Evolutionary conservation across 768 basidiomycete genomes (phyloP), one percentile per base, ranked within the genome.

Genomic region (Collybia nuda): DNA sequence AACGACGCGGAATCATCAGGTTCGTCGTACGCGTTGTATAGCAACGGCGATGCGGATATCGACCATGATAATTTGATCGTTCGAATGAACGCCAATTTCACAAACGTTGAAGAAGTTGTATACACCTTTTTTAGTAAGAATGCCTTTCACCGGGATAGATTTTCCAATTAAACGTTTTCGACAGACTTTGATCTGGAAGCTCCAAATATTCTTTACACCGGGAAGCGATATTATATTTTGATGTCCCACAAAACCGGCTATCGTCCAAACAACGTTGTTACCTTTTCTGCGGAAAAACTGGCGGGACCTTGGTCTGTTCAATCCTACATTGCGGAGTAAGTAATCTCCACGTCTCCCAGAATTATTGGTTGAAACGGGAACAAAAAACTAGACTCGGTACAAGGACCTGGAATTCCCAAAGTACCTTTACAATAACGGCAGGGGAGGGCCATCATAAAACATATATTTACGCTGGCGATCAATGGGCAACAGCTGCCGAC

Each of bases 171-270:
- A 28, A 40, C 37, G 6, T 32, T 32, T 12, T 26, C 21, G 23
- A 32, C 36, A 63, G 60, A 62, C 48, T 63, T 58, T 41, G 58
- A 63, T 48, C 54, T 63, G 6, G 60, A 62, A 46, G 62, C 58
- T 7, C 58, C 62, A 18, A 57, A 40, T 24, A 63, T 62, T 18
- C 42, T 62, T 2, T 57, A 48, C 39, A 57, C 60, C 12, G 61
- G 61, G n/a, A 48, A 56, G 41, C 52, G 58, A 21, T 63, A 66
- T 37, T 64, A 66, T 43, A 57, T 63, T 36, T 46, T 64, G 52
- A 64, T 64, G 63, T 62, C 59, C 5, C 57, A 64, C 47, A 64
- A 66, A 44, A 66, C 63, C 8, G 62, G 63, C 4, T 64, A 64
- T 45, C 54, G 60, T 24, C 61, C 61, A 6, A 66, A 66, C 40